Percentiles rank a stretch among this genome's conserved stretches.
These are phyloP conservation scores for Thermomucor indicae-seudaticae DNA, from an alignment of 371 early-diverging fungal genomes.

Conservation along the genomic window DNA sequence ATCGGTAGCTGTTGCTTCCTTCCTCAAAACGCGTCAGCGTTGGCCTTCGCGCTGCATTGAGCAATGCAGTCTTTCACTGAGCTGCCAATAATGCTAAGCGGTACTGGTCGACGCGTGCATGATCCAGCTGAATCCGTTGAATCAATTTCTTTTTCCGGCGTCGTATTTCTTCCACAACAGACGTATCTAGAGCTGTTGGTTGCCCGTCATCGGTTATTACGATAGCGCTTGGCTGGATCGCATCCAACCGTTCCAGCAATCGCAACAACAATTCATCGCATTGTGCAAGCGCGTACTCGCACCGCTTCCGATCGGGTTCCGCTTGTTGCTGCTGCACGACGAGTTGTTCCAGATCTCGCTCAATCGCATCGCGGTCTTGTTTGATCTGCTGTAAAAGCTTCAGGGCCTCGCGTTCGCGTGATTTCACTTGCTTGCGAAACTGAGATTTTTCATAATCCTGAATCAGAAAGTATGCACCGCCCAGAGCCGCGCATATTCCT, in stretches of 20 bases:
- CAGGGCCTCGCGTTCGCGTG: constrained; percentile 15
- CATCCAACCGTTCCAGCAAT: constrained; percentile 35
- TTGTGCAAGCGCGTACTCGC: constrained; percentile 23
- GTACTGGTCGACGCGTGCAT: constrained; percentile 4
- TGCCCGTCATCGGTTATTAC: constrained; percentile 8
- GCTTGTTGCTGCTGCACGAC: not conserved
- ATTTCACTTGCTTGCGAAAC: constrained; percentile 17
- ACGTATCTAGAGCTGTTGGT: constrained; percentile 17
- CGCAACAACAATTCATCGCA: constrained; percentile 33
- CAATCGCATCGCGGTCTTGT: constrained; percentile 15
- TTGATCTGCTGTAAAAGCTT: constrained; percentile 22
- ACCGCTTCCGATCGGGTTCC: not conserved
- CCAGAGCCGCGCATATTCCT: not conserved
- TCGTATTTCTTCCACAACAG: constrained; percentile 22
- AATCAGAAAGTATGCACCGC: constrained; percentile 19
- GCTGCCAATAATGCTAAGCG: too few species aligned
- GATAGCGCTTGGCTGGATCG: constrained; percentile 26
- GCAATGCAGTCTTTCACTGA: too few species aligned
- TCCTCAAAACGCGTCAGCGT: too few species aligned
- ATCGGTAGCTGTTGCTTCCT: too few species aligned
- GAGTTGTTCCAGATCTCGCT: constrained; percentile 8
- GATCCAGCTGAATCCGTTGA: constrained; percentile 8
- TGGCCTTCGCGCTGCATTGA: too few species aligned
- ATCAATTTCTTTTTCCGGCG: constrained; percentile 25
- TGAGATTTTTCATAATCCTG: constrained; percentile 32